Evolutionary conservation across 495 filamentous ascomycete species (phyloP).

Genomic region (Xylaria palmicola): DNA sequence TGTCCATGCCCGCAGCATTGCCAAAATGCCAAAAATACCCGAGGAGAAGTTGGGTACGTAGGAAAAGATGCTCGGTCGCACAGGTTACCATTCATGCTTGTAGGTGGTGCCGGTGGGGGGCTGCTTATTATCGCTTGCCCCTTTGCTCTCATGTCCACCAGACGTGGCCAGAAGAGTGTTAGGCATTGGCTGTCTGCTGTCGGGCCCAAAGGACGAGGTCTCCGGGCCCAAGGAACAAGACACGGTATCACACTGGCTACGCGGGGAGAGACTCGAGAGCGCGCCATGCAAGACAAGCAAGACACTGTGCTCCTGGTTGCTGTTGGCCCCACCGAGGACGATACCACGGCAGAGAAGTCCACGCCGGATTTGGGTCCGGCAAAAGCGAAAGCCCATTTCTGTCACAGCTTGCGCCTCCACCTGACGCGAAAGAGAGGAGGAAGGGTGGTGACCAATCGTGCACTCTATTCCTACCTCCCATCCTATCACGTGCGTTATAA

Average conservation of each 20-base stretch:
- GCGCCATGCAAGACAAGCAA: background rate
- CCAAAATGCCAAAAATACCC: no score
- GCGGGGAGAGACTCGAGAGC: background rate
- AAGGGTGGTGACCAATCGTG: background rate
- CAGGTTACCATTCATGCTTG: slow-evolving; percentile 3
- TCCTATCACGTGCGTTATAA: background rate
- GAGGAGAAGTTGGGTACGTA: background rate
- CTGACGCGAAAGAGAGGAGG: background rate
- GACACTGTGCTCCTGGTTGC: slow-evolving; percentile 17
- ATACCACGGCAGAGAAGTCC: slow-evolving; percentile 10
- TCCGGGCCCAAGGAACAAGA: background rate
- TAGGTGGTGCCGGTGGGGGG: background rate
- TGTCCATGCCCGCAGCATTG: no score
- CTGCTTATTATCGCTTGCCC: slow-evolving; percentile 2
- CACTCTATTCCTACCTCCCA: background rate
- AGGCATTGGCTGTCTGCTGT: slow-evolving; percentile 30
- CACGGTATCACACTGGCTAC: slow-evolving; percentile 15
- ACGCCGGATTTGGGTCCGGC: slow-evolving; percentile 1
- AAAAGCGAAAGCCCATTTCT: slow-evolving; percentile 11
- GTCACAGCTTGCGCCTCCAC: slow-evolving; percentile 10
- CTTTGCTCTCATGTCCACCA: slow-evolving; percentile 27
- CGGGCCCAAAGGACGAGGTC: background rate
- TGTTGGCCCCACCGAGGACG: slow-evolving; percentile 11
- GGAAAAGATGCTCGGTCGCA: slow-evolving; percentile 2
- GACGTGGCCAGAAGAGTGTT: slow-evolving; percentile 19